phyloP scores from a whole-genome alignment of 768 basidiomycete species.

The Plicaturopsis crispa region DNA sequence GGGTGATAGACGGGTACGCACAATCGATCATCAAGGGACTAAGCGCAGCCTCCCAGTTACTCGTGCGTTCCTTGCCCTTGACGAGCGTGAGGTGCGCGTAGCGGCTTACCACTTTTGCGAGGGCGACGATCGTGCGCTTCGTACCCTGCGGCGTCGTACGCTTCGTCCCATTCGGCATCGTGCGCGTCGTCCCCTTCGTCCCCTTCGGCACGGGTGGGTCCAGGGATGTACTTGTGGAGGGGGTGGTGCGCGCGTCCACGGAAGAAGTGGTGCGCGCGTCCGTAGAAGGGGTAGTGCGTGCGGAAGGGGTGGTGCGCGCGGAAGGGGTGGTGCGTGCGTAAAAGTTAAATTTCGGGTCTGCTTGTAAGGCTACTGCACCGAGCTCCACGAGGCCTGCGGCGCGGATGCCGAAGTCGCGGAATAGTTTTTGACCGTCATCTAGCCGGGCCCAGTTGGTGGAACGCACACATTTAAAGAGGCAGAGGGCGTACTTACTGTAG shows the following conservation, averaged over 20 bases:
- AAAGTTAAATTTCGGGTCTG: constrained; percentile 32
- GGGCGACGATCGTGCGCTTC: constrained; percentile 31
- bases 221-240: no score
- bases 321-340: no score
- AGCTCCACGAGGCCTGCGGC: constrained; percentile 37
- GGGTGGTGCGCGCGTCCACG: no score
- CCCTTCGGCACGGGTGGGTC: no score
- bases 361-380: constrained; percentile 30
- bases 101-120: constrained; percentile 33
- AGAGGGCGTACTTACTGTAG: constrained; percentile 24
- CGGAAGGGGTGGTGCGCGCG: no score
- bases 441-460: not conserved
- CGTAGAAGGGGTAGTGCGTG: no score
- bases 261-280: no score
- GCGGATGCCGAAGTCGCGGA: constrained; percentile 36
- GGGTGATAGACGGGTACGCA: constrained; percentile 11
- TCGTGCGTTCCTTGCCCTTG: constrained; percentile 38
- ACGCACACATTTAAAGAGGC: not conserved
- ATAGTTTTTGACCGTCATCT: constrained; percentile 45
- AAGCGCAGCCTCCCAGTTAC: constrained; percentile 37
- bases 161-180: no score
- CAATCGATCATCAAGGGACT: constrained; percentile 30
- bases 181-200: no score
- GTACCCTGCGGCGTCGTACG: constrained; percentile 17
- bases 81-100: constrained; percentile 30